Evolutionary conservation across 768 basidiomycete genomes (phyloP).

Genomic region (Tricholoma hemisulphureum): DNA sequence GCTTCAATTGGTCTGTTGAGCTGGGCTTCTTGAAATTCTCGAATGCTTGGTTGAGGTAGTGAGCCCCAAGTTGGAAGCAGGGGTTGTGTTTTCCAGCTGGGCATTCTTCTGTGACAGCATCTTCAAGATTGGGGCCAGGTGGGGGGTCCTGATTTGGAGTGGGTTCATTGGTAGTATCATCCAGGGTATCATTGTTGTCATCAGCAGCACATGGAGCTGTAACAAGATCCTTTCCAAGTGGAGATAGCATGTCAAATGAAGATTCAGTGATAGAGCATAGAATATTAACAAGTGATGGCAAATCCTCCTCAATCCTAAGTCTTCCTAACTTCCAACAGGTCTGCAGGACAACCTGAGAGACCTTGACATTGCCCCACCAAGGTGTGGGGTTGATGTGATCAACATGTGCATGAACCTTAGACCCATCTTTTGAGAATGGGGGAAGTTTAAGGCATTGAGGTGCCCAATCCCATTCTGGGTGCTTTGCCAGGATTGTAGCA

Average conservation of each 20-base stretch:
- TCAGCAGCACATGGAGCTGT: constrained; percentile 1
- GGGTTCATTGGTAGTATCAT: too few species aligned
- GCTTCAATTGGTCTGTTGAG: neutral
- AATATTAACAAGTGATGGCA: constrained; percentile 20
- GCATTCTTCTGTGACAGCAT: neutral
- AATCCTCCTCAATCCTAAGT: constrained; percentile 20
- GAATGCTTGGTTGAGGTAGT: too few species aligned
- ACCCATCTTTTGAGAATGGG: constrained; percentile 19
- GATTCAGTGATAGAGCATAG: neutral
- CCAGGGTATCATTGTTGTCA: constrained; percentile 1
- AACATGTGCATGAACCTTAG: constrained; percentile 16
- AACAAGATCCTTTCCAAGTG: constrained; percentile 7
- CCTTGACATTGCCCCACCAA: constrained; percentile 31
- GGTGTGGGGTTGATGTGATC: constrained; percentile 38
- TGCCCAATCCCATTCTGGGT: constrained; percentile 38
- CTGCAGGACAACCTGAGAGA: constrained; percentile 23
- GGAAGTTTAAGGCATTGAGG: constrained; percentile 34
- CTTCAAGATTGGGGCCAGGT: neutral
- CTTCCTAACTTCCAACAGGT: constrained; percentile 32
- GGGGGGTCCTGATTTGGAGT: too few species aligned
- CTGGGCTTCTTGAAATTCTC: neutral
- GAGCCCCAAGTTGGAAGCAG: too few species aligned
- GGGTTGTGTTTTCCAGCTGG: too few species aligned
- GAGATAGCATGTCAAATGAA: constrained; percentile 10
- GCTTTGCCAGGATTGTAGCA: constrained; percentile 31